Evolutionary conservation across 352 stramenopile species (phyloP).

Genomic region (Pythium dissimile): DNA sequence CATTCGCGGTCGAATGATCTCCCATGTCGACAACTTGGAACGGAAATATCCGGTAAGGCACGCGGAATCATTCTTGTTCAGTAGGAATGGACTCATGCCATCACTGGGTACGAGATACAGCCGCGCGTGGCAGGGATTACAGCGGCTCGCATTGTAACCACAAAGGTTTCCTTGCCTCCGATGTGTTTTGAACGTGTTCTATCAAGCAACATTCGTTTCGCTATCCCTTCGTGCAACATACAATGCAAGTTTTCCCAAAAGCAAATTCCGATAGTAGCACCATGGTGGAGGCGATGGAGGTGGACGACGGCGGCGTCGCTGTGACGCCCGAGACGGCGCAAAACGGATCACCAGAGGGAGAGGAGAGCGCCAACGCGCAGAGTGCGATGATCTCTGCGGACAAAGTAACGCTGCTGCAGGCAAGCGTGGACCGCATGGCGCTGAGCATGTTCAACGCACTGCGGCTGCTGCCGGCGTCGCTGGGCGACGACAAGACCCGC

Average conservation of each 20-base stretch:
- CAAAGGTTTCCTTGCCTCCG: too few relatives aligned
- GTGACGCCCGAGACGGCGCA: slow-evolving; percentile 2
- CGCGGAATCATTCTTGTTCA: too few relatives aligned
- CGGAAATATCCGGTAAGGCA: too few relatives aligned
- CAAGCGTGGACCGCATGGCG: slow-evolving; percentile 84
- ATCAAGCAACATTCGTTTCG: background rate
- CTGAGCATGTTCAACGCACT: slow-evolving; percentile 88
- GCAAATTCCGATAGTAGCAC: background rate
- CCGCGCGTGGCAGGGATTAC: too few relatives aligned
- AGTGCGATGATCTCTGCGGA: slow-evolving; percentile 34
- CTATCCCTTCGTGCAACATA: too few relatives aligned
- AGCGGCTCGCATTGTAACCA: too few relatives aligned
- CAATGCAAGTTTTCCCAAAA: too few relatives aligned
- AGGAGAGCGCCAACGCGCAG: background rate
- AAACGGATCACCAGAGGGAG: background rate
- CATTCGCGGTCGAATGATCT: too few relatives aligned
- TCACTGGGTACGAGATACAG: too few relatives aligned
- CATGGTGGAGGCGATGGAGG: slow-evolving; percentile 21
- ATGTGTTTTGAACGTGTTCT: too few relatives aligned
- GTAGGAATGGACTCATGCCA: too few relatives aligned
- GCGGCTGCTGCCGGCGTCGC: slow-evolving; percentile 58
- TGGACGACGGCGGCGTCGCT: slow-evolving; percentile 1
- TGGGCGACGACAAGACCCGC: slow-evolving; percentile 38
- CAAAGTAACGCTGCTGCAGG: slow-evolving; percentile 81
- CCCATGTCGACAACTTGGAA: too few relatives aligned